Percentiles rank a stretch among this genome's conserved stretches.
Evolutionary conservation across 179 eudicot species (phyloP).

Genomic region (Beta macrorhiza): DNA sequence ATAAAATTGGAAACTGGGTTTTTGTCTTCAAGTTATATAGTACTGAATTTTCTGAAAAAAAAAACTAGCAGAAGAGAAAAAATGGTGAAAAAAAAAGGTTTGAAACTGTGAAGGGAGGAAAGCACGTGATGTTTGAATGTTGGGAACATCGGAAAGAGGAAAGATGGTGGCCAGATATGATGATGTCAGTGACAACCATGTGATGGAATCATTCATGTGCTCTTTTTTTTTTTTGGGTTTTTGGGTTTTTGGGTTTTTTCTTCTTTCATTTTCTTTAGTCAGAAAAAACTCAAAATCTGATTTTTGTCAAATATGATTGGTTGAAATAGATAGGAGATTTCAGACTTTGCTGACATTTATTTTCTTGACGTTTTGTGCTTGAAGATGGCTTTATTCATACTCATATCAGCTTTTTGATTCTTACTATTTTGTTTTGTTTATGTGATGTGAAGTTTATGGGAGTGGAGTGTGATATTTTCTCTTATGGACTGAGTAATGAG

Average conservation of each 20-base stretch:
- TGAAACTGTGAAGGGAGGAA: not conserved
- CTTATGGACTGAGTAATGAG: not conserved
- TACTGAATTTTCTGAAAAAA: not conserved
- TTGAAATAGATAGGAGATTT: slow-evolving; percentile 7
- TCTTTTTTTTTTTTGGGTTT: not conserved
- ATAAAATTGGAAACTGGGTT: slow-evolving; percentile 20
- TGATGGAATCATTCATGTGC: slow-evolving; percentile 43
- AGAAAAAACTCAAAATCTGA: slow-evolving; percentile 8
- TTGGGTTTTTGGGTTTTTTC: not conserved
- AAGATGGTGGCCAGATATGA: slow-evolving; percentile 52
- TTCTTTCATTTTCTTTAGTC: not conserved
- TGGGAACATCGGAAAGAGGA: slow-evolving; percentile 55
- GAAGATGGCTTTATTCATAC: not conserved
- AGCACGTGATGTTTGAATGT: slow-evolving; percentile 65
- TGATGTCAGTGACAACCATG: slow-evolving; percentile 48
- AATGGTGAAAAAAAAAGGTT: not conserved
- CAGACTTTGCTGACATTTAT: slow-evolving; percentile 23
- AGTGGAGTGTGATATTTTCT: not conserved
- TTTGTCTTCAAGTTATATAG: slow-evolving; percentile 20
- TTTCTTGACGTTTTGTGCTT: slow-evolving; percentile 30
- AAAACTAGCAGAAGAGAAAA: not conserved
- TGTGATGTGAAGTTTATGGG: not conserved
- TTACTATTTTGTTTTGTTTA: not conserved
- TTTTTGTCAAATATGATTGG: slow-evolving; percentile 13
- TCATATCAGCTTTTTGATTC: not conserved